Evolutionary conservation across 2,329 filamentous ascomycete genomes (phyloP).

Genomic region (Ascochyta viciae-villosae): DNA sequence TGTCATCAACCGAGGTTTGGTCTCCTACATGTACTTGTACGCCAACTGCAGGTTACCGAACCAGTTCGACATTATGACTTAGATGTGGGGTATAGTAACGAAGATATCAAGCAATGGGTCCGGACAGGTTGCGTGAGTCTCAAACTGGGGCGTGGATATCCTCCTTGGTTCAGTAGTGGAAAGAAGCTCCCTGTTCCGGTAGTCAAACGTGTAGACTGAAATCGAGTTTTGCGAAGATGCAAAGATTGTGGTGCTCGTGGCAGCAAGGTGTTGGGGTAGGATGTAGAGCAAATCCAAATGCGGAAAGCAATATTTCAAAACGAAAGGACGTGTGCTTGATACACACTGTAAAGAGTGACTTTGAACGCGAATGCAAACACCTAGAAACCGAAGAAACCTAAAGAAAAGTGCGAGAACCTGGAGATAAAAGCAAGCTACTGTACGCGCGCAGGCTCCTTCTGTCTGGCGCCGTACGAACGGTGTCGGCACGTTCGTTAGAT

Average conservation of each 20-base stretch:
- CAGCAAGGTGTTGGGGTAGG: constrained; percentile 1
- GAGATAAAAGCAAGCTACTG: constrained; percentile 32
- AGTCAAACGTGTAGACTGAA: background rate
- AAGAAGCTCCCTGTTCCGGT: background rate
- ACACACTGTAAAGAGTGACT: constrained; percentile 40
- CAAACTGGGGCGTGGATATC: background rate
- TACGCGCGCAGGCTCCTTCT: constrained; percentile 28
- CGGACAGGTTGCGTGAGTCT: background rate
- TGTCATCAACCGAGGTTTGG: background rate
- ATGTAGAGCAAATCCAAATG: constrained; percentile 25
- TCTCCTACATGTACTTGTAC: constrained; percentile 48
- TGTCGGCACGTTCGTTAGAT: constrained; percentile 36
- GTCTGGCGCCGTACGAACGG: constrained; percentile 34
- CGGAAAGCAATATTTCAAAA: constrained; percentile 28
- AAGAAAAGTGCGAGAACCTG: constrained; percentile 27
- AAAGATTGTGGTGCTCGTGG: background rate
- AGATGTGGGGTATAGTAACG: constrained; percentile 6
- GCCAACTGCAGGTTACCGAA: constrained; percentile 46
- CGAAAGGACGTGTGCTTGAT: constrained; percentile 45
- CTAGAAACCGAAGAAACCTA: constrained; percentile 24
- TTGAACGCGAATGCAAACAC: constrained; percentile 28
- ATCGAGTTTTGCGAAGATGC: background rate
- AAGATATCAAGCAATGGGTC: background rate
- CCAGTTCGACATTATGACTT: constrained; percentile 40
- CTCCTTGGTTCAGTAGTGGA: background rate